Conservation (phyloP, 805 yeast genomes). For the Kazachstania viticola region DNA sequence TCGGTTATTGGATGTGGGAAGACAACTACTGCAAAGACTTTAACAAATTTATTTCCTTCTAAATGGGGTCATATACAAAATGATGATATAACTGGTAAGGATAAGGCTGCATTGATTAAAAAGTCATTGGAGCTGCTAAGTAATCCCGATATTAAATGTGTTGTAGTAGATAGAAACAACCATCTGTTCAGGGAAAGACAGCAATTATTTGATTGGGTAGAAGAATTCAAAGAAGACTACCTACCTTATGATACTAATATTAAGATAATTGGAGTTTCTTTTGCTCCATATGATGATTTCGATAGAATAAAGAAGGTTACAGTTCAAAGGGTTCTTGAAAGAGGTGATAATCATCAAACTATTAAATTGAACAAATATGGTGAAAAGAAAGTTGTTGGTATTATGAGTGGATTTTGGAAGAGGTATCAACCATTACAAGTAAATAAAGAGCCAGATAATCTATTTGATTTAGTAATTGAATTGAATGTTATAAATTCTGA, state of each 20-base stretch:
- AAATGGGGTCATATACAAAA: constrained; percentile 71
- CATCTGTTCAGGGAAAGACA: constrained; percentile 59
- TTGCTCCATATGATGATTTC: constrained; percentile 30
- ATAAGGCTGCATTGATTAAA: constrained; percentile 39
- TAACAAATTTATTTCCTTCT: constrained; percentile 40
- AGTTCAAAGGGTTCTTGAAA: constrained; percentile 39
- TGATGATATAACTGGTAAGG: constrained; percentile 49
- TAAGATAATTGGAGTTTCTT: constrained; percentile 58
- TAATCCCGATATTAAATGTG: constrained; percentile 31
- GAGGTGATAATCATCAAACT: constrained; percentile 88
- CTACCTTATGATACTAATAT: constrained; percentile 35
- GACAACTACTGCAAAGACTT: constrained; percentile 63
- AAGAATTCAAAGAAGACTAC: constrained; percentile 32
- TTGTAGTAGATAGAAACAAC: constrained; percentile 76
- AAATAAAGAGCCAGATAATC: constrained; percentile 42
- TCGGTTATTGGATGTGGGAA: constrained; percentile 95
- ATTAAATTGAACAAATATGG: constrained; percentile 45
- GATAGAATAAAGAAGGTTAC: constrained; percentile 43
- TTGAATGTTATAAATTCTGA: constrained; percentile 31
- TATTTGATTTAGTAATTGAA: constrained; percentile 56
- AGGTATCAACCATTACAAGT: constrained; percentile 53
- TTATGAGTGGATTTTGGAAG: constrained; percentile 64
- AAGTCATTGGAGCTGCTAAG: constrained; percentile 33
- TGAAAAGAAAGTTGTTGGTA: constrained; percentile 37
- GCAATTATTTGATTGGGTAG: constrained; percentile 47